These are phyloP conservation scores for Biancaea sappan DNA, from an alignment of 306 rosid genomes.

Conservation along the genomic window DNA sequence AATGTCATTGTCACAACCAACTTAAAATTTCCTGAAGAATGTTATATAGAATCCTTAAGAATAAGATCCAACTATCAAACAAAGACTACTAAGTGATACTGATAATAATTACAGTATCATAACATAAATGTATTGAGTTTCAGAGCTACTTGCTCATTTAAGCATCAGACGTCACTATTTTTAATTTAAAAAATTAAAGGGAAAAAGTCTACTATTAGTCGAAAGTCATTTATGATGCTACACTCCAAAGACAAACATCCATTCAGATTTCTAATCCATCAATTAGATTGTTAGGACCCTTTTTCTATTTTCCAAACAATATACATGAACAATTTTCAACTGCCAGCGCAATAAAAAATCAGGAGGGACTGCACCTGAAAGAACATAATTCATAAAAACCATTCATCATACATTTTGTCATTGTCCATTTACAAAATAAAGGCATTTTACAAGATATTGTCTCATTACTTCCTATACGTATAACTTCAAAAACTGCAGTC, in stretches of 20 bases:
- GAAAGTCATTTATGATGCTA: not conserved
- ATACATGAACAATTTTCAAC: not conserved
- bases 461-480: not conserved
- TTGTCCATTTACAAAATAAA: not conserved
- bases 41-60: not conserved
- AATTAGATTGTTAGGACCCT: not conserved
- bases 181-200: not conserved
- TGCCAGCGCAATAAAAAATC: not conserved
- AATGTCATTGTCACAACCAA: constrained; percentile 21
- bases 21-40: not conserved
- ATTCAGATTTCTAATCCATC: not conserved
- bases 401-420: not conserved
- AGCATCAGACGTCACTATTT: not conserved
- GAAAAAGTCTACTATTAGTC: not conserved
- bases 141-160: not conserved
- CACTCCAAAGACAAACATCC: not conserved
- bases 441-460: not conserved
- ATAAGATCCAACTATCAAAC: constrained; percentile 5
- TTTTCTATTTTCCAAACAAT: not conserved
- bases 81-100: not conserved
- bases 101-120: not conserved
- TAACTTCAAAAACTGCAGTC: not conserved
- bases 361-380: not conserved
- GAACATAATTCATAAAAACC: not conserved
- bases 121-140: not conserved